These are phyloP conservation scores for Quercus lobata DNA, from an alignment of 331 rosid species.

Conservation along the genomic window DNA sequence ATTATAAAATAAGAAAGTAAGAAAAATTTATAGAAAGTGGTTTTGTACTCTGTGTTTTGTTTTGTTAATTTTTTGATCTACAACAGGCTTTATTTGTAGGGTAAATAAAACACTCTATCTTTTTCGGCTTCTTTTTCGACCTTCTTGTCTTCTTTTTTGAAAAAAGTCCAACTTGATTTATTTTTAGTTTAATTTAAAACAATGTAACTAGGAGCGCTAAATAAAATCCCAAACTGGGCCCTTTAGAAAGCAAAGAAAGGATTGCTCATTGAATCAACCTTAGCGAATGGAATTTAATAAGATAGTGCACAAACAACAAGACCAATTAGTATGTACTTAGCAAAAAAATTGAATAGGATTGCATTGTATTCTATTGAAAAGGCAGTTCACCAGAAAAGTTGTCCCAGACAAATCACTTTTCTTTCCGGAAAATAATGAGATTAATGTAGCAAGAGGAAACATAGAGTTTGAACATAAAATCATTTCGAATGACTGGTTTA, in stretches of 20 bases:
- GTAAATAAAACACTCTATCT: constrained; percentile 55
- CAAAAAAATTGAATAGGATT: constrained; percentile 23
- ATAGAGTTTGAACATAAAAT: constrained; percentile 12
- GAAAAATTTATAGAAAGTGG: constrained; percentile 37
- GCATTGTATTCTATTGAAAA: constrained; percentile 52
- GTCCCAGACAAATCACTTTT: constrained; percentile 48
- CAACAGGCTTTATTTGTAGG: constrained; percentile 67
- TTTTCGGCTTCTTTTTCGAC: constrained; percentile 70
- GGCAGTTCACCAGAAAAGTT: constrained; percentile 41
- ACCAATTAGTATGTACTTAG: constrained; percentile 57
- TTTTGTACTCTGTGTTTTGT: constrained; percentile 37
- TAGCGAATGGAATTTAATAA: constrained; percentile 29
- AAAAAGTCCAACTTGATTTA: constrained; percentile 42
- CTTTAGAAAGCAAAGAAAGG: constrained; percentile 32
- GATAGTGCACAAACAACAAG: constrained; percentile 69
- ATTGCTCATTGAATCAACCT: constrained; percentile 32
- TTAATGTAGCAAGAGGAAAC: constrained; percentile 6
- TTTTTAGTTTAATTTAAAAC: constrained; percentile 35
- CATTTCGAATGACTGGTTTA: background rate
- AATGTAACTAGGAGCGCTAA: constrained; percentile 43
- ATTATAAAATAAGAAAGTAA: constrained; percentile 1
- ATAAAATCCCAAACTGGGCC: constrained; percentile 39
- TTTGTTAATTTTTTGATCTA: constrained; percentile 27
- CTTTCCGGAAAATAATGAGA: constrained; percentile 28
- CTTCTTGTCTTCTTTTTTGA: constrained; percentile 47